Evolutionary conservation across 148 eudicot species (phyloP), one percentile per base, ranked within the genome.

Genomic region (Nepenthes gracilis): DNA sequence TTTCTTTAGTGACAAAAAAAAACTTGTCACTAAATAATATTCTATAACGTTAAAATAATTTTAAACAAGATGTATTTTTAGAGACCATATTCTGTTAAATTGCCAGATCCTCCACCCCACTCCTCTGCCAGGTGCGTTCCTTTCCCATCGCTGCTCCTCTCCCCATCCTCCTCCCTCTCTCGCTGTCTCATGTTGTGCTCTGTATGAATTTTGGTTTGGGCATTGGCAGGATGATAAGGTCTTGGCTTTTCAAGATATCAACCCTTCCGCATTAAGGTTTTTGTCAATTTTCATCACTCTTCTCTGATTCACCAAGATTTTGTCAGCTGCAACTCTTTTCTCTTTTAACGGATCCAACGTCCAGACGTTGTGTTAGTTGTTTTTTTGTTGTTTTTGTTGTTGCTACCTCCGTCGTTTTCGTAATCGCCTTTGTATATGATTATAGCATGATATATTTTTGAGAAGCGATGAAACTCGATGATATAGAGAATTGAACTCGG

Each of bases 171-270:
- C 12, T 35, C 58, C 58, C 62, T 45, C 52, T 69, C 70, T 54
- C 45, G 62, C 32, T 40, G 59, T 64, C n/a, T 54, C 4, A 10
- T 6, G 55, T 9, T 54, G 23, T 4, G 23, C 7, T 49, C 4
- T 35, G 58, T 54, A 5, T 36, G 47, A 57, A 56, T 60, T 23
- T 9, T 36, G 49, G n/a, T 34, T 60, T 36, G 43, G 60, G 37
- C 48, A 38, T 58, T 54, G 6, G 66, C 83, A 86, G 95, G 97
- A 90, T 64, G 95, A 90, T 12, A 82, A 63, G 70, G 80, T 84
- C 5, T 86, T 86, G 43, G 95, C 95, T 13, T 90, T 90, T 64
- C 85, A 70, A 63, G 97, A 90, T 64, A 89, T 82, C 54, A 90
- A 82, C 6, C 97, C 97, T 60, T 64, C 97, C 6, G 95, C 95